phyloP scores from a whole-genome alignment of 2,329 filamentous ascomycete genomes.

The Sclerotinia sclerotiorum region DNA sequence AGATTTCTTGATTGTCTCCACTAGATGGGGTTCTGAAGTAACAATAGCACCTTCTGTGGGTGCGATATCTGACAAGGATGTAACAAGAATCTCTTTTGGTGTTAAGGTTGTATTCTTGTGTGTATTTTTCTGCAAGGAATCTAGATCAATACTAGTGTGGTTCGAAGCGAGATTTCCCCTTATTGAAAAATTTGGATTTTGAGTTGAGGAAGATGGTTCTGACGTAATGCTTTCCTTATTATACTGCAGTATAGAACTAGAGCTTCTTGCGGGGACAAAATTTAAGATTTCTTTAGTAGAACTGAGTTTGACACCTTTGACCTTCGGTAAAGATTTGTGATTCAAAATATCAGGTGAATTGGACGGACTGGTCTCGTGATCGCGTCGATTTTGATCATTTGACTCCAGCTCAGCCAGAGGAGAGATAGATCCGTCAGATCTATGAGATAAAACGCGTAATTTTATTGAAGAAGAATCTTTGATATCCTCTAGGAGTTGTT shows the following conservation, averaged over 20 bases:
- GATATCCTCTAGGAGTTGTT: not conserved
- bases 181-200: not conserved
- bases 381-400: conserved; percentile 17
- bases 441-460: not conserved
- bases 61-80: not conserved
- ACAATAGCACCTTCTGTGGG: not conserved
- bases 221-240: not conserved
- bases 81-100: not conserved
- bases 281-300: not conserved
- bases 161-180: conserved; percentile 13
- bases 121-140: not conserved
- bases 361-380: not conserved
- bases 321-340: not conserved
- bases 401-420: not conserved
- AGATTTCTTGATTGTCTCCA: conserved; percentile 27
- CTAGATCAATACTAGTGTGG: conserved; percentile 2
- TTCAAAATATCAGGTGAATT: not conserved
- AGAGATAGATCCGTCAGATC: not conserved
- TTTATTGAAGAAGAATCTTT: not conserved
- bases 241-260: not conserved
- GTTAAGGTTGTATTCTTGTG: not conserved
- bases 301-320: not conserved
- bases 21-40: not conserved
- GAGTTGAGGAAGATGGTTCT: not conserved
- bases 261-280: not conserved